phyloP scores from a whole-genome alignment of 148 eudicot species.

The Hydrangea macrophylla region DNA sequence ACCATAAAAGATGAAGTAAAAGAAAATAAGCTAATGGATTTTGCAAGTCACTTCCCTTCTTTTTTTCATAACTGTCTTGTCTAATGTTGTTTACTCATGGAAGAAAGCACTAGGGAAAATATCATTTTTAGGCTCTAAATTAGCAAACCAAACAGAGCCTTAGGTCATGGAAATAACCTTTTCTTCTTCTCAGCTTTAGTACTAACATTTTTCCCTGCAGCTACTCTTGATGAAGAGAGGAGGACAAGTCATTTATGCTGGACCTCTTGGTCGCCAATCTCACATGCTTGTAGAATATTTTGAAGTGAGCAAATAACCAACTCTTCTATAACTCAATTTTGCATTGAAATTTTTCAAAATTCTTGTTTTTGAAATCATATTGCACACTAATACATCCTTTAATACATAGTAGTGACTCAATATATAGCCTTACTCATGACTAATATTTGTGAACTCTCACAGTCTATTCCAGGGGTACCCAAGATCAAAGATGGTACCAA shows the following conservation, averaged over 20 bases:
- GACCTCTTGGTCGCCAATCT: constrained; percentile 44
- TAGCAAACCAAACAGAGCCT: too few species aligned
- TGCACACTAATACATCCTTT: neutral
- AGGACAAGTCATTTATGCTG: constrained; percentile 47
- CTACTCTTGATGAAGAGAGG: constrained; percentile 52
- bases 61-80: too few species aligned
- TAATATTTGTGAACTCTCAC: constrained; percentile 1
- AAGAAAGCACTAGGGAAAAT: too few species aligned
- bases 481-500: constrained; percentile 42
- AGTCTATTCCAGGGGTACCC: constrained; percentile 38
- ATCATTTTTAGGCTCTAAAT: too few species aligned
- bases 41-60: too few species aligned
- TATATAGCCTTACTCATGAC: neutral
- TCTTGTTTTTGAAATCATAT: neutral
- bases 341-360: too few species aligned
- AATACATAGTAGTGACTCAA: neutral
- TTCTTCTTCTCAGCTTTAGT: neutral
- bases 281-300: constrained; percentile 37
- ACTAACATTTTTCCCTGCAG: constrained; percentile 17
- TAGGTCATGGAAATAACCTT: too few species aligned
- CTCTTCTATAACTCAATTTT: too few species aligned
- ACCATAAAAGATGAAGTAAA: too few species aligned
- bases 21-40: too few species aligned
- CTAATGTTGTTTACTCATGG: too few species aligned
- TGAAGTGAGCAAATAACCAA: constrained; percentile 41